These are phyloP conservation scores for Metschnikowia cerradonensis DNA, from an alignment of 805 yeast genomes.

Conservation along the genomic window DNA sequence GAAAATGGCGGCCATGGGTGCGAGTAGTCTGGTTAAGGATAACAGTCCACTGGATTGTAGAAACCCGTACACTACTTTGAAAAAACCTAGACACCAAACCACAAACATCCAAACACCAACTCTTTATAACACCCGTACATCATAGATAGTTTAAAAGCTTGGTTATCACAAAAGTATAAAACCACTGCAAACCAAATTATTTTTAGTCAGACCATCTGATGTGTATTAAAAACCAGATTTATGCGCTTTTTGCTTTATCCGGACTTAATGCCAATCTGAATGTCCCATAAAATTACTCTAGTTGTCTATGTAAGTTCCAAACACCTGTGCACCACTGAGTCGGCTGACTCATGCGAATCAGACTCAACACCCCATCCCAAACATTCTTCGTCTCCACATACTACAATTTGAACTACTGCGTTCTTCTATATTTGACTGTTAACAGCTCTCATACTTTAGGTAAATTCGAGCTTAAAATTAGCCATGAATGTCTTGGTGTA, in stretches of 20 bases:
- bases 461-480: not conserved
- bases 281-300: no score
- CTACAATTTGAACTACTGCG: no score
- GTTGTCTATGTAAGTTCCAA: not conserved
- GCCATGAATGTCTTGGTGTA: slow-evolving; percentile 21
- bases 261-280: no score
- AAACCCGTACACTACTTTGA: not conserved
- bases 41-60: not conserved
- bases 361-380: not conserved
- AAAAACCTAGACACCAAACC: not conserved
- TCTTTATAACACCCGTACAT: no score
- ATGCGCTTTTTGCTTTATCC: no score
- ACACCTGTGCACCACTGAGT: not conserved
- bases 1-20: slow-evolving; percentile 16
- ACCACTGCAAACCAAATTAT: no score
- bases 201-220: no score
- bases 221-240: no score
- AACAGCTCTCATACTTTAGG: no score
- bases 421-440: no score
- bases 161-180: no score
- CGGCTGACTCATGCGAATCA: slow-evolving; percentile 1
- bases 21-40: not conserved
- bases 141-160: no score
- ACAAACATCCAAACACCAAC: not conserved
- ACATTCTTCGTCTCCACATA: not conserved